phyloP scores from a whole-genome alignment of 768 basidiomycete genomes.

The Tylopilus intermedius region DNA sequence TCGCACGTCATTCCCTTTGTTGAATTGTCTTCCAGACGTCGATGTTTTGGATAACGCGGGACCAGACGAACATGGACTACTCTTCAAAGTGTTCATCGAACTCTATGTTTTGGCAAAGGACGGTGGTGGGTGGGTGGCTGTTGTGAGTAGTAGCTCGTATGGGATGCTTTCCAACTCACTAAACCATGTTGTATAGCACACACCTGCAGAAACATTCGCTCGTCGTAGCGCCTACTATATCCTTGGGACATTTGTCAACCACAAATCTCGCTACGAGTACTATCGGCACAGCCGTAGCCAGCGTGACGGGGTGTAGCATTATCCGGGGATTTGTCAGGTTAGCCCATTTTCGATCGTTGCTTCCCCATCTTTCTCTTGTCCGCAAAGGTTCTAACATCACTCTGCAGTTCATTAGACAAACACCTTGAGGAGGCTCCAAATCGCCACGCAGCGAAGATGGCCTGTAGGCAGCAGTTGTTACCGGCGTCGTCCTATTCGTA shows the following conservation, averaged over 20 bases:
- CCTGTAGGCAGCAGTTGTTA: constrained; percentile 20
- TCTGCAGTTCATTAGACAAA: constrained; percentile 19
- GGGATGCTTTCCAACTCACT: neutral
- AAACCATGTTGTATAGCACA: constrained; percentile 9
- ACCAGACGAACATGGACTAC: constrained; percentile 1
- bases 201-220: constrained; percentile 23
- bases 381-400: constrained; percentile 11
- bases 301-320: constrained; percentile 42
- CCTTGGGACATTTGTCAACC: constrained; percentile 51
- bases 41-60: constrained; percentile 16
- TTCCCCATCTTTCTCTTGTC: neutral
- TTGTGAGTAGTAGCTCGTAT: constrained; percentile 13
- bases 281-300: constrained; percentile 37
- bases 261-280: constrained; percentile 48
- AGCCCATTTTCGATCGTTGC: constrained; percentile 12
- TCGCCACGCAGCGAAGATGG: constrained; percentile 12
- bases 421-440: constrained; percentile 12
- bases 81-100: constrained; percentile 15
- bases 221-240: constrained; percentile 29
- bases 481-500: constrained; percentile 22
- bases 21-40: constrained; percentile 15
- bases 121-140: constrained; percentile 14
- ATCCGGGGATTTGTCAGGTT: constrained; percentile 36
- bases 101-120: constrained; percentile 21
- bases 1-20: constrained; percentile 13